These are phyloP conservation scores for Aschersonia sp. DNA, from an alignment of 2,329 filamentous ascomycete genomes.

Conservation along the genomic window DNA sequence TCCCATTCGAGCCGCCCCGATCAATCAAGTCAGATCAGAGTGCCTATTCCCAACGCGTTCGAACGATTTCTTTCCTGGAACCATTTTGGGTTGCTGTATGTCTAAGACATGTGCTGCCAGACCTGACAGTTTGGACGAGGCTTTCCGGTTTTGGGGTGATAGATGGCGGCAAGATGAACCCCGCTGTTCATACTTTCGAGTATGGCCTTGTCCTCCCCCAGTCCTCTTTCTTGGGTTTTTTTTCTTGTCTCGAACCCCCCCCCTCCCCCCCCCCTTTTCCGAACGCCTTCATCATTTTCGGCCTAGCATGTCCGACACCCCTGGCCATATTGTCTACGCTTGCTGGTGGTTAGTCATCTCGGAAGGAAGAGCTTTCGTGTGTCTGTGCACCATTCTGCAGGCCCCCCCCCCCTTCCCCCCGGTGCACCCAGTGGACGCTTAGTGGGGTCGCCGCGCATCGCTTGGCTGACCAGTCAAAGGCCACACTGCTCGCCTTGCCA, in stretches of 20 bases:
- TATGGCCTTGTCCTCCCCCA: too few species aligned
- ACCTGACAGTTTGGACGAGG: background rate
- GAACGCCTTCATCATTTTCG: background rate
- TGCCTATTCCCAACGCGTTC: too few species aligned
- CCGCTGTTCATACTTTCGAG: background rate
- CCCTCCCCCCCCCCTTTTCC: background rate
- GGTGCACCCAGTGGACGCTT: background rate
- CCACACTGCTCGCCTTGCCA: constrained; percentile 1
- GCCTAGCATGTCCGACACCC: constrained; percentile 9
- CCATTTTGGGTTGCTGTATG: background rate
- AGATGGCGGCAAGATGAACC: background rate
- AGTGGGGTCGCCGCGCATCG: constrained; percentile 7
- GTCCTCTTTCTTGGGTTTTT: too few species aligned
- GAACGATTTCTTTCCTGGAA: background rate
- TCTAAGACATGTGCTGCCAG: background rate
- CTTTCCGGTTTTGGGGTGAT: background rate
- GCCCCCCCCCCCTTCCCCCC: background rate
- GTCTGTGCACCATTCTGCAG: background rate
- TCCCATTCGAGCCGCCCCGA: too few species aligned
- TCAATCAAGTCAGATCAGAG: too few species aligned
- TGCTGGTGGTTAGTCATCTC: constrained; percentile 1
- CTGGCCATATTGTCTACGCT: background rate
- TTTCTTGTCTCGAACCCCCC: too few species aligned
- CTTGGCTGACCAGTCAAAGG: constrained; percentile 1
- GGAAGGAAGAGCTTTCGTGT: background rate